phyloP scores from a whole-genome alignment of 2,329 filamentous ascomycete species.

The Colletotrichum navitas region DNA sequence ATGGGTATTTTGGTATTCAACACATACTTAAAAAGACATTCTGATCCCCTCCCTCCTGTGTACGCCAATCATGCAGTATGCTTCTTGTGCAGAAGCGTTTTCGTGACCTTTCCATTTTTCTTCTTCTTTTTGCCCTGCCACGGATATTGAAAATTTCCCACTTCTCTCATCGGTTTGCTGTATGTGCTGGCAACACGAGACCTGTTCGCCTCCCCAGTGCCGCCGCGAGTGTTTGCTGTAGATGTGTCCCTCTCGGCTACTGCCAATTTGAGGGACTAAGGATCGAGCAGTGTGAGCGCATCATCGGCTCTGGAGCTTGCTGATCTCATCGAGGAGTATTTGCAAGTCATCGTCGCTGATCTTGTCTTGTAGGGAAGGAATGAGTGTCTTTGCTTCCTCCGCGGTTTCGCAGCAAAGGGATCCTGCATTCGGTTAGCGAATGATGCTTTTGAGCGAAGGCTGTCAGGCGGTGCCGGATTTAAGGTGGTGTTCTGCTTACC shows the following conservation, averaged over 20 bases:
- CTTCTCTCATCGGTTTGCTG: not conserved
- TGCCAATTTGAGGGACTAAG: not conserved
- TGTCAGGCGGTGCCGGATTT: not conserved
- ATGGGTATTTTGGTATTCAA: conserved; percentile 43
- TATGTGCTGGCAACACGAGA: not conserved
- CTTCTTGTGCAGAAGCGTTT: conserved; percentile 31
- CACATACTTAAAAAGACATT: conserved; percentile 40
- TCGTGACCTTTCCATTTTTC: conserved; percentile 18
- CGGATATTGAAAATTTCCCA: not conserved
- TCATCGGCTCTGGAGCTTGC: conserved; percentile 72
- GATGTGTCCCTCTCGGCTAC: not conserved
- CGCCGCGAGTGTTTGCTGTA: not conserved
- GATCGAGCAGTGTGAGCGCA: not conserved
- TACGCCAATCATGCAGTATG: conserved; percentile 43
- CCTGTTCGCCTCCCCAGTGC: not conserved
- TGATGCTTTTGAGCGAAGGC: no score
- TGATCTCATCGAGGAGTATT: conserved; percentile 90
- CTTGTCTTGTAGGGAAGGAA: conserved; percentile 90
- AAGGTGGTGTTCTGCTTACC: conserved; percentile 64
- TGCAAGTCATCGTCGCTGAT: conserved; percentile 91
- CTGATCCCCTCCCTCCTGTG: conserved; percentile 34
- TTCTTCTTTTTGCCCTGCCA: conserved; percentile 9
- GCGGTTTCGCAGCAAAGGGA: conserved; percentile 92
- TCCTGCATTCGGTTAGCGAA: conserved; percentile 62
- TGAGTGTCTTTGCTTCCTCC: conserved; percentile 96